These are phyloP conservation scores for Pichia kluyveri DNA, from an alignment of 805 yeast genomes.

Conservation along the genomic window DNA sequence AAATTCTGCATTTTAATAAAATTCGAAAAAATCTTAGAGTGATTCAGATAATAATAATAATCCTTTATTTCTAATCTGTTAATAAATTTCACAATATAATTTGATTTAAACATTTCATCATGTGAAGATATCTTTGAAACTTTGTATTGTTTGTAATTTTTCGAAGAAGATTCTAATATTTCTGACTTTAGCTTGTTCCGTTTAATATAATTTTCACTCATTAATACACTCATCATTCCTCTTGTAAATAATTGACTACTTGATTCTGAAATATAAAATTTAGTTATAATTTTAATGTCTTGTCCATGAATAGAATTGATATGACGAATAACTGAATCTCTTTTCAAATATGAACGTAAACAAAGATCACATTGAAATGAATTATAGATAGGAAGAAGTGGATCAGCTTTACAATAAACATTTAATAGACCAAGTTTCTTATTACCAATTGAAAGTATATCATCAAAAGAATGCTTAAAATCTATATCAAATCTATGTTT, in stretches of 20 bases:
- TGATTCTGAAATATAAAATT: not conserved
- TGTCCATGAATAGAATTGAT: not conserved
- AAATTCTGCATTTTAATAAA: not conserved
- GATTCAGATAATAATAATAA: conserved; percentile 1
- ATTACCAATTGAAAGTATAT: not conserved
- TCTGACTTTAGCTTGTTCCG: not conserved
- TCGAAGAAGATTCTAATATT: too few species aligned
- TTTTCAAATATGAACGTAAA: not conserved
- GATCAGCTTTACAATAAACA: conserved; percentile 6
- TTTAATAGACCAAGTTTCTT: not conserved
- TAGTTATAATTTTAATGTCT: not conserved
- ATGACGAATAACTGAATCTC: not conserved
- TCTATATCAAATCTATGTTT: not conserved
- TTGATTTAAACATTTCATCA: conserved; percentile 5
- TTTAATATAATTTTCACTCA: not conserved
- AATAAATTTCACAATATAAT: not conserved
- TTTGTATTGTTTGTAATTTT: not conserved
- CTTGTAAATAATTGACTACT: not conserved
- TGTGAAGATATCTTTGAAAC: not conserved
- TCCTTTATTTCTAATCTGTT: not conserved
- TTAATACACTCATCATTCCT: not conserved
- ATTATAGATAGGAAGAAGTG: conserved; percentile 1
- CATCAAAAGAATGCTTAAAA: not conserved
- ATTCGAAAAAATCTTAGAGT: not conserved
- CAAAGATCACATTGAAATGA: conserved; percentile 9